Evolutionary conservation across 352 stramenopile genomes (phyloP).

Genomic region (Phytophthora fragariaefolia): DNA sequence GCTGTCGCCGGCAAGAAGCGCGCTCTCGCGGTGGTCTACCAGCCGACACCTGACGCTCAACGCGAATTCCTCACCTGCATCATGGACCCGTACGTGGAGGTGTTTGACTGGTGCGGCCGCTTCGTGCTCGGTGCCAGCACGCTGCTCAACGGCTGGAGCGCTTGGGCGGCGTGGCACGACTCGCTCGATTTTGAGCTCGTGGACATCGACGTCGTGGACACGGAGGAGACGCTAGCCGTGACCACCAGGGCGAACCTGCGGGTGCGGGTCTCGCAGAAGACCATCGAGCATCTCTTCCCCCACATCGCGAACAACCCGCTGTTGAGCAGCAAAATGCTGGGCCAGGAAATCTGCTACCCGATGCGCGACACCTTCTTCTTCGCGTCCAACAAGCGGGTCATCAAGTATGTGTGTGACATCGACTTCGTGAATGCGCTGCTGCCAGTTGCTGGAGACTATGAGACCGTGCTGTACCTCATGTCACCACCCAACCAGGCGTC

Average conservation of each 20-base stretch:
- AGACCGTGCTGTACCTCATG: constrained; percentile 47
- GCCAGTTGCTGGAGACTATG: constrained; percentile 38
- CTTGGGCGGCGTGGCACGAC: constrained; percentile 50
- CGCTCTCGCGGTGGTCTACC: constrained; percentile 15
- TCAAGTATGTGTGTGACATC: constrained; percentile 56
- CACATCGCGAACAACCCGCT: constrained; percentile 33
- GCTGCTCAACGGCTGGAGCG: constrained; percentile 48
- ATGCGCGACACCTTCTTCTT: constrained; percentile 59
- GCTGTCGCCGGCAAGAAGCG: constrained; percentile 37
- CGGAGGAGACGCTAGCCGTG: constrained; percentile 43
- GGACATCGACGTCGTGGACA: constrained; percentile 46
- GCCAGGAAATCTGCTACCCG: constrained; percentile 48
- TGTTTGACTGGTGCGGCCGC: constrained; percentile 54
- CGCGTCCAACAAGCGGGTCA: constrained; percentile 41
- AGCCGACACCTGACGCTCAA: constrained; percentile 39
- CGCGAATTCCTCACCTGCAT: constrained; percentile 50
- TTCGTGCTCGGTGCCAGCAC: constrained; percentile 38
- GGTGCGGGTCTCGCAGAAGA: constrained; percentile 45
- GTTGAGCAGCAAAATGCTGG: constrained; percentile 38
- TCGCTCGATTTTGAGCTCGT: constrained; percentile 45
- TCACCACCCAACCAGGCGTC: constrained; percentile 39
- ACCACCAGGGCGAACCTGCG: constrained; percentile 42
- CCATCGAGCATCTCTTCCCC: constrained; percentile 51
- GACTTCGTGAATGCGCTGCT: constrained; percentile 47
- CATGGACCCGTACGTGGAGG: constrained; percentile 48